Conservation (phyloP, 108 stramenopile species). For the Conticribra guillardii region DNA sequence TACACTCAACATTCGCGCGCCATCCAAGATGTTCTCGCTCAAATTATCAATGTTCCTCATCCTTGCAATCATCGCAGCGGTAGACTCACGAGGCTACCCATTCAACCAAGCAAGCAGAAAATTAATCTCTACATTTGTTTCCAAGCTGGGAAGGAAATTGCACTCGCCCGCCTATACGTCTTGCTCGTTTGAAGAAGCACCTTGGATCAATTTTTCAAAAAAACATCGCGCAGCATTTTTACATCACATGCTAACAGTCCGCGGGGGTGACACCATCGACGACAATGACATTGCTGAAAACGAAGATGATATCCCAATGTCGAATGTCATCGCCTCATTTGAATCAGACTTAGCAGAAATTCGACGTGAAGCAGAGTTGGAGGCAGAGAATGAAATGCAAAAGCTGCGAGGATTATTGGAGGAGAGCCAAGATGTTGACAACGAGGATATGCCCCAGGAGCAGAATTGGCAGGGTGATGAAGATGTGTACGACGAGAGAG, state of each 20-base stretch:
- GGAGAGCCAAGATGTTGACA: background rate
- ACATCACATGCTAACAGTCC: background rate
- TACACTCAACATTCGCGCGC: no score
- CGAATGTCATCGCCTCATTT: constrained; percentile 41
- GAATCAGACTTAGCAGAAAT: constrained; percentile 52
- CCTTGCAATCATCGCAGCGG: background rate
- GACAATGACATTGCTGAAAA: constrained; percentile 14
- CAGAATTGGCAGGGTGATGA: constrained; percentile 7
- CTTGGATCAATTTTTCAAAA: background rate
- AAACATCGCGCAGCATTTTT: background rate
- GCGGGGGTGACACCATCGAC: constrained; percentile 10
- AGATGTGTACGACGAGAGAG: constrained; percentile 2
- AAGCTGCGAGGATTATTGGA: constrained; percentile 28
- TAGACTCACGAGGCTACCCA: background rate
- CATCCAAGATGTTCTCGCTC: no score
- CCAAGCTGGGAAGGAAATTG: background rate
- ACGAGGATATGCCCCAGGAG: constrained; percentile 11
- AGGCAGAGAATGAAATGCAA: constrained; percentile 46
- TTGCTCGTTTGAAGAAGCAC: background rate
- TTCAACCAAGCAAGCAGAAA: background rate
- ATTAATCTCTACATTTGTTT: background rate
- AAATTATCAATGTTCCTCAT: background rate
- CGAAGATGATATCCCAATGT: constrained; percentile 15
- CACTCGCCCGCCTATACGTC: background rate
- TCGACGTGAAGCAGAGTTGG: constrained; percentile 40